These are phyloP conservation scores for Akanthomyces uredinophilus DNA, from an alignment of 2,329 filamentous ascomycete species.

Conservation along the genomic window DNA sequence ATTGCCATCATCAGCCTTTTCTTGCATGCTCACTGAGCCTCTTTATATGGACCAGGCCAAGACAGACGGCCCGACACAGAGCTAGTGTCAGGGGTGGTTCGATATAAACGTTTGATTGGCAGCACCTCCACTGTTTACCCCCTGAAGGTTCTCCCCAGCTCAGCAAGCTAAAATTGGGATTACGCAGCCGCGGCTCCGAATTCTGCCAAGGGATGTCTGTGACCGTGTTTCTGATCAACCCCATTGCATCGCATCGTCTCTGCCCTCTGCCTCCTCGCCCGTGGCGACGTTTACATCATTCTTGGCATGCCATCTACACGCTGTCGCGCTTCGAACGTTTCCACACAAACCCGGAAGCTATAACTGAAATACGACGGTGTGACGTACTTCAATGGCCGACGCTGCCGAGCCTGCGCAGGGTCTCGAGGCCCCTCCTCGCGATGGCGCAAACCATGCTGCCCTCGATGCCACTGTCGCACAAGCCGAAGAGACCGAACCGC, in stretches of 20 bases:
- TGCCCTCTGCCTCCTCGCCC: not conserved
- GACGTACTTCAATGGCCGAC: constrained; percentile 16
- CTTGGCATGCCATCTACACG: constrained; percentile 6
- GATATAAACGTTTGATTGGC: constrained; percentile 13
- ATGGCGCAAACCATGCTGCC: constrained; percentile 7
- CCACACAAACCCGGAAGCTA: not conserved
- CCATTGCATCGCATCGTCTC: constrained; percentile 9
- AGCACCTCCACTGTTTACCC: constrained; percentile 11
- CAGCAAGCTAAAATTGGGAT: constrained; percentile 15
- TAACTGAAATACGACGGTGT: not conserved
- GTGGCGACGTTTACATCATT: not conserved
- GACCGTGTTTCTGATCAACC: not conserved
- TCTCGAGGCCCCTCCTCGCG: constrained; percentile 13
- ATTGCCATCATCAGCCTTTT: not conserved
- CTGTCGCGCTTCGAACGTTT: not conserved
- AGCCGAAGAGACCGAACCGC: not conserved
- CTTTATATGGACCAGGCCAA: constrained; percentile 5
- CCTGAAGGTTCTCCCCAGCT: constrained; percentile 11
- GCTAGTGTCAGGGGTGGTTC: constrained; percentile 13
- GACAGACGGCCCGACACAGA: not conserved
- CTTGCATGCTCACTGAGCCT: not conserved
- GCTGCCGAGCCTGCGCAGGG: constrained; percentile 14
- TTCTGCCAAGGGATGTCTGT: constrained; percentile 8
- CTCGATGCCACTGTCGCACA: not conserved
- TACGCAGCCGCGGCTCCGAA: constrained; percentile 4